phyloP scores from a whole-genome alignment of 495 filamentous ascomycete genomes.

The Trichoderma reesei region DNA sequence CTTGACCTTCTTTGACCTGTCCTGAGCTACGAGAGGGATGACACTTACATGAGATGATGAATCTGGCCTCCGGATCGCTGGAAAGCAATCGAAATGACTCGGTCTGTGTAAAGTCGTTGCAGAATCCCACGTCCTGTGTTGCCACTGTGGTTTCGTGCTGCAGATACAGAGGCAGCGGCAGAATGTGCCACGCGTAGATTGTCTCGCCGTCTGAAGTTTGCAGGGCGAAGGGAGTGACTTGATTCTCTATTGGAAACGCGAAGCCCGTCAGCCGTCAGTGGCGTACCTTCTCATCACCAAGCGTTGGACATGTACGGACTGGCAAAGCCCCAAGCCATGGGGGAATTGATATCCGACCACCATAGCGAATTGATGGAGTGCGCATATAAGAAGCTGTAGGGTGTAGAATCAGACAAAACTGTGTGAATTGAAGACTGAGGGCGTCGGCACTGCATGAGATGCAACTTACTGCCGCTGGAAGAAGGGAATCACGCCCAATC shows the following conservation, averaged over 20 bases:
- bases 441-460: too few species aligned
- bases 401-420: too few species aligned
- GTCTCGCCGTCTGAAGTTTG: slow-evolving; percentile 43
- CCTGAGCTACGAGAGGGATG: not conserved
- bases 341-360: slow-evolving; percentile 60
- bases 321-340: slow-evolving; percentile 73
- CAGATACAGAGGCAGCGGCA: slow-evolving; percentile 54
- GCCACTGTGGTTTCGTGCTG: slow-evolving; percentile 44
- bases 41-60: slow-evolving; percentile 51
- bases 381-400: slow-evolving; percentile 66
- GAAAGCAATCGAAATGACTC: slow-evolving; percentile 49
- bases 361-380: slow-evolving; percentile 59
- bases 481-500: slow-evolving; percentile 37
- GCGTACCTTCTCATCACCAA: not conserved
- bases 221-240: slow-evolving; percentile 59
- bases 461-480: slow-evolving; percentile 50
- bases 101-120: slow-evolving; percentile 44
- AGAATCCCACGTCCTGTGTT: slow-evolving; percentile 39
- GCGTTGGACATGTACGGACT: slow-evolving; percentile 41
- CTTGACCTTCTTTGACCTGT: not conserved
- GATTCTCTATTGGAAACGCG: slow-evolving; percentile 37
- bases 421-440: too few species aligned
- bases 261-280: not conserved
- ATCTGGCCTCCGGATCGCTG: slow-evolving; percentile 49
- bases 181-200: slow-evolving; percentile 64